Conservation (phyloP, 106 monocot genomes). For the Phalaenopsis aphrodite region DNA sequence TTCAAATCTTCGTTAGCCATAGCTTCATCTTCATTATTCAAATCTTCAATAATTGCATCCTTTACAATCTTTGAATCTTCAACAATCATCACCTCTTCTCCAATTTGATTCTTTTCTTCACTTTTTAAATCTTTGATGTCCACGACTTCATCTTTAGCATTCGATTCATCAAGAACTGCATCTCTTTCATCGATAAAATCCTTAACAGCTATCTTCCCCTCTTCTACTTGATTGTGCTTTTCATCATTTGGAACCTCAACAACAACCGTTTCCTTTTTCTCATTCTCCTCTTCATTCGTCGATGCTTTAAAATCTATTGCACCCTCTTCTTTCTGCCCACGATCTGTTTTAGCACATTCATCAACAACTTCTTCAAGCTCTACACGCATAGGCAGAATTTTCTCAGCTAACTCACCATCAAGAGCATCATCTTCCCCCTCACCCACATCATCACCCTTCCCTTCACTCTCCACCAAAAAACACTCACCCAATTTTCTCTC, state of each 20-base stretch:
- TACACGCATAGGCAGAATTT: not conserved
- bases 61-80: constrained; percentile 1
- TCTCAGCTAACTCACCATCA: too few relatives aligned
- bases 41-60: not conserved
- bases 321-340: not conserved
- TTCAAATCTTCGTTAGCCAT: not conserved
- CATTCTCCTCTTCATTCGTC: not conserved
- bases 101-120: not conserved
- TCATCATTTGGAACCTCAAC: not conserved
- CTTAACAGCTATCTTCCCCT: not conserved
- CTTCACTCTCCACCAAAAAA: not conserved
- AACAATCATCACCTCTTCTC: not conserved
- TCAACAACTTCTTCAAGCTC: not conserved
- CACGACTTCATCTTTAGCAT: not conserved
- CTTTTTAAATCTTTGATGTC: not conserved
- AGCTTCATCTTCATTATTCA: not conserved
- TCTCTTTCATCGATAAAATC: not conserved
- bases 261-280: not conserved
- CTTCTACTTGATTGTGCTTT: not conserved
- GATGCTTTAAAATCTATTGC: not conserved
- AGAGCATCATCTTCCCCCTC: not conserved
- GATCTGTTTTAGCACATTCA: not conserved
- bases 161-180: not conserved
- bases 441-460: not conserved
- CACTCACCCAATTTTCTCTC: not conserved